Conservation (phyloP, 352 stramenopile species). For the Hyaloperonospora arabidopsidis region DNA sequence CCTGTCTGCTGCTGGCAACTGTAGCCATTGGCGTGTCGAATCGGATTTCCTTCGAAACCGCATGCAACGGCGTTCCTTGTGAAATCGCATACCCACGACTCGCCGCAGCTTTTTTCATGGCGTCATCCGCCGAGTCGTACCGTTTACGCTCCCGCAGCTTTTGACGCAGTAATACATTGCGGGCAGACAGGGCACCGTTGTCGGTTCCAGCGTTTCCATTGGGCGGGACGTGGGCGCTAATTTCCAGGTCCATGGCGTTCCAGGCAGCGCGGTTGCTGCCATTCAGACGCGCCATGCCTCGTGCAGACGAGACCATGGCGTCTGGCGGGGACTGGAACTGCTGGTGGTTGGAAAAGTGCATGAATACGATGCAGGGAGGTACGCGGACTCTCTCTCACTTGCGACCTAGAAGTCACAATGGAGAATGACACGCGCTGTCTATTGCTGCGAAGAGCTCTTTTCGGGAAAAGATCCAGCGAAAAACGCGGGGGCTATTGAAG, state of each 20-base stretch:
- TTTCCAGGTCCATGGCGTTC: constrained; percentile 46
- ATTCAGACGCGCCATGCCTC: constrained; percentile 23
- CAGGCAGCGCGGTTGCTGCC: constrained; percentile 37
- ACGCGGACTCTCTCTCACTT: too few species aligned
- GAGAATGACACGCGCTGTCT: not conserved
- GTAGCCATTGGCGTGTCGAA: too few species aligned
- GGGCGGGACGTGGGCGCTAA: constrained; percentile 19
- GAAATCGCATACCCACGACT: not conserved
- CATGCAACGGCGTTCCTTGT: too few species aligned
- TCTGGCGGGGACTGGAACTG: constrained; percentile 7
- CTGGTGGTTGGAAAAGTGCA: constrained; percentile 4
- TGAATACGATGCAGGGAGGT: too few species aligned
- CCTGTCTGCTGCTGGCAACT: too few species aligned
- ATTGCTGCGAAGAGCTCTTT: too few species aligned
- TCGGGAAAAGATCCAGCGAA: too few species aligned
- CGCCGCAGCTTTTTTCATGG: constrained; percentile 47
- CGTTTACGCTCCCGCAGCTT: constrained; percentile 71
- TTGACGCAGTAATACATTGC: constrained; percentile 69
- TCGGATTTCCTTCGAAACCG: too few species aligned
- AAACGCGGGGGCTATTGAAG: too few species aligned
- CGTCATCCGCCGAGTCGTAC: constrained; percentile 81
- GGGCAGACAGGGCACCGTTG: constrained; percentile 50
- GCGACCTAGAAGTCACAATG: too few species aligned
- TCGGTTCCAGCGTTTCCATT: constrained; percentile 15
- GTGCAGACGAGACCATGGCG: constrained; percentile 21